A percentile compares a stretch with the other conserved stretches of the same genome.
Evolutionary conservation across 2,329 filamentous ascomycete species (phyloP).

Genomic region (Pseudopyricularia cyperi): DNA sequence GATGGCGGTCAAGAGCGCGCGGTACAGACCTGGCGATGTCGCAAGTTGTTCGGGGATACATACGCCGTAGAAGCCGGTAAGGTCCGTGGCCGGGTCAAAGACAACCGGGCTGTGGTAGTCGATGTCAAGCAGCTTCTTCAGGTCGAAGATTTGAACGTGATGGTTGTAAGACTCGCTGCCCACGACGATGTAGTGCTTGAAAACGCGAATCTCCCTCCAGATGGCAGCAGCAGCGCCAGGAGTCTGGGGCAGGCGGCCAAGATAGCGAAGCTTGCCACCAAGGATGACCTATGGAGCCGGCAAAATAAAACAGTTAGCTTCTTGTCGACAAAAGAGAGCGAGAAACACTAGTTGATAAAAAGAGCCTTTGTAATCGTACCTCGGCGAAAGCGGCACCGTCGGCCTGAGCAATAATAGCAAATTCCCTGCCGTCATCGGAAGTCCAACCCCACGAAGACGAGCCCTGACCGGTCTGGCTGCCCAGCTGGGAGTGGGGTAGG

Average conservation of each 20-base stretch:
- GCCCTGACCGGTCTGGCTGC: slow-evolving; percentile 1
- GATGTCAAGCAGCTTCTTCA: slow-evolving; percentile 32
- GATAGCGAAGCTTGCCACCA: slow-evolving; percentile 35
- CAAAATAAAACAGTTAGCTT: neutral
- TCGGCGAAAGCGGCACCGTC: slow-evolving; percentile 43
- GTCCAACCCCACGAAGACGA: slow-evolving; percentile 28
- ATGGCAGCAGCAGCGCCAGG: slow-evolving; percentile 12
- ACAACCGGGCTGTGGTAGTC: neutral
- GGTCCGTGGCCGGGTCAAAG: neutral
- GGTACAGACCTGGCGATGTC: no score
- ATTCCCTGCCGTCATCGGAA: slow-evolving; percentile 35
- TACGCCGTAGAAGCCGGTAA: neutral
- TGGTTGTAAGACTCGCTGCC: slow-evolving; percentile 31
- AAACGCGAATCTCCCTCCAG: slow-evolving; percentile 38
- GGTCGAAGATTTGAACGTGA: slow-evolving; percentile 50
- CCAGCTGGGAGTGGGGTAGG: slow-evolving; percentile 1
- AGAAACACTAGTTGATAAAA: no score
- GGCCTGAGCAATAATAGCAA: slow-evolving; percentile 38
- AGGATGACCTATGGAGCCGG: slow-evolving; percentile 20
- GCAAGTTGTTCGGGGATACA: no score
- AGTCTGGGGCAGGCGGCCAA: slow-evolving; percentile 34
- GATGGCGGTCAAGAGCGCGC: neutral
- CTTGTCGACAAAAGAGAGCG: neutral
- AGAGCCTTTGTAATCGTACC: slow-evolving; percentile 1
- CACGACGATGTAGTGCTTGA: slow-evolving; percentile 22